Percentiles rank a stretch among this genome's conserved stretches.
phyloP scores from a whole-genome alignment of 768 basidiomycete genomes.

The Gloeopeniophorella convolvens region DNA sequence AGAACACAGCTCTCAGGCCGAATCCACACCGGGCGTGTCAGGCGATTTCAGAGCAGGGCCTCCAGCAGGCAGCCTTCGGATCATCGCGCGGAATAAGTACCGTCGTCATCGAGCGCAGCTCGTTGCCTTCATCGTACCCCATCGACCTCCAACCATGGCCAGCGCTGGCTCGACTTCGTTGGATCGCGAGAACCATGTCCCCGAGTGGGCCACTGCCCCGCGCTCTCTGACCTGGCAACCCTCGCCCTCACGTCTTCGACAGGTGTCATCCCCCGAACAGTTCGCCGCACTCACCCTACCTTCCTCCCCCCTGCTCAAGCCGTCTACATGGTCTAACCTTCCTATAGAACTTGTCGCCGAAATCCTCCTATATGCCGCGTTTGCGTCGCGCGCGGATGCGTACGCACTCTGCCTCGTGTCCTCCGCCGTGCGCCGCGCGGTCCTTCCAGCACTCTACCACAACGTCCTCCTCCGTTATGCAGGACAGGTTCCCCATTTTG shows the following conservation, averaged over 20 bases:
- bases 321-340: constrained; percentile 12
- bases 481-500: constrained; percentile 16
- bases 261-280: not conserved
- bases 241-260: constrained; percentile 11
- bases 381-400: constrained; percentile 15
- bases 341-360: constrained; percentile 19
- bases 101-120: no score
- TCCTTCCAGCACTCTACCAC: constrained; percentile 19
- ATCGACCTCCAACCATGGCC: no score
- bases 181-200: no score
- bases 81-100: no score
- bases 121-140: no score
- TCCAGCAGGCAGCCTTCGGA: no score
- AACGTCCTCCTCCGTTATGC: constrained; percentile 19
- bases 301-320: constrained; percentile 1
- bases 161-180: no score
- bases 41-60: no score
- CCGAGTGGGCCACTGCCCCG: constrained; percentile 1
- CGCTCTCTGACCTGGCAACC: constrained; percentile 17
- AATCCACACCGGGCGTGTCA: no score
- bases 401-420: constrained; percentile 20
- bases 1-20: no score
- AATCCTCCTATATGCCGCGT: constrained; percentile 16
- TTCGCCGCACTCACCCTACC: not conserved
- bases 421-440: constrained; percentile 19